Percentiles rank a stretch among this genome's conserved stretches.
phyloP scores from a whole-genome alignment of 192 early-diverging fungal genomes.

The Entomortierella chlamydospora region DNA sequence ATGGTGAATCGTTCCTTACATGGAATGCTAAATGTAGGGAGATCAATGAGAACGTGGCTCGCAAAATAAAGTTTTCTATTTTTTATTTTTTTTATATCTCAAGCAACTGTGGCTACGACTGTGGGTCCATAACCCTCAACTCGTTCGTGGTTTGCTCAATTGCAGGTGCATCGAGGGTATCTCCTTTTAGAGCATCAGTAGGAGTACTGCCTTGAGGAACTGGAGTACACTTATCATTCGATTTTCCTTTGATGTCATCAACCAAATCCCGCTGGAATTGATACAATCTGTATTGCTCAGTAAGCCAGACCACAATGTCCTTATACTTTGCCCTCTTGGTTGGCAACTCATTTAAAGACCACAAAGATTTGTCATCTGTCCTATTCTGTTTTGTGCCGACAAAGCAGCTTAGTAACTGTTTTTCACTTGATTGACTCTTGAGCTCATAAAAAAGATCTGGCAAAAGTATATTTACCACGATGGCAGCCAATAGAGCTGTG shows the following conservation, averaged over 20 bases:
- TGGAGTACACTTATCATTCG: background rate
- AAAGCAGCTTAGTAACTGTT: background rate
- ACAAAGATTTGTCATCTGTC: constrained; percentile 24
- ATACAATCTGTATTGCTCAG: constrained; percentile 28
- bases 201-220: background rate
- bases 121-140: background rate
- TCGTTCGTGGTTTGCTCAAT: background rate
- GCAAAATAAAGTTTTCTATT: background rate
- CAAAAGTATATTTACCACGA: constrained; percentile 16
- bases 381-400: constrained; percentile 9
- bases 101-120: too few relatives aligned
- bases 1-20: constrained; percentile 3
- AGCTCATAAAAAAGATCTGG: background rate
- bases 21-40: too few relatives aligned
- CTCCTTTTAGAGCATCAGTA: background rate
- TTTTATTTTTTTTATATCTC: background rate
- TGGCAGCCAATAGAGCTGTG: constrained; percentile 9
- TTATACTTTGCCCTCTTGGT: constrained; percentile 35
- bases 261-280: constrained; percentile 22
- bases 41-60: too few relatives aligned
- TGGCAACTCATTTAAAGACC: constrained; percentile 25
- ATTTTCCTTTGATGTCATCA: constrained; percentile 34
- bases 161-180: background rate
- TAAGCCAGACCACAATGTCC: constrained; percentile 18
- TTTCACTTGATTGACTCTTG: too few relatives aligned